Conservation (phyloP, 2,329 filamentous ascomycete species). For the Didymella segeticola region DNA sequence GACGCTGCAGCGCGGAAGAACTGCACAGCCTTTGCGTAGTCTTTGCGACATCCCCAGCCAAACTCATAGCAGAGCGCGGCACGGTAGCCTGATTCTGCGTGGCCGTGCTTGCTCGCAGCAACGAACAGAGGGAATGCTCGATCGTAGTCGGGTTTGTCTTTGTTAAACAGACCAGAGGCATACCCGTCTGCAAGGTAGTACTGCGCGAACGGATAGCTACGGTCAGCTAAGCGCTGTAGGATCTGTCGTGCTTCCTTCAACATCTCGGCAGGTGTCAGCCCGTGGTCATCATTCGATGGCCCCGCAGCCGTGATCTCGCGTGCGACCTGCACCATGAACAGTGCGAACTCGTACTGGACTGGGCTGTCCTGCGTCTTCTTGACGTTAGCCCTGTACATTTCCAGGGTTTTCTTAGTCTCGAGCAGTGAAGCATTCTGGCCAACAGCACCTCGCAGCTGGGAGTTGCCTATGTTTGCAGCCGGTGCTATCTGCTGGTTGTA, state of each 20-base stretch:
- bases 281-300: constrained; percentile 47
- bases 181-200: constrained; percentile 97
- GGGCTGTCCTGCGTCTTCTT: constrained; percentile 94
- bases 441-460: constrained; percentile 76
- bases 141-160: constrained; percentile 90
- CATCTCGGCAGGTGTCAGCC: constrained; percentile 65
- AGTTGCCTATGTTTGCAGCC: constrained; percentile 74
- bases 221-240: constrained; percentile 82
- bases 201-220: constrained; percentile 93
- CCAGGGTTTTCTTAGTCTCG: constrained; percentile 89
- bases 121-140: constrained; percentile 92
- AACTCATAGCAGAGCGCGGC: constrained; percentile 97
- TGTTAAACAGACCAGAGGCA: constrained; percentile 92
- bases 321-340: constrained; percentile 90
- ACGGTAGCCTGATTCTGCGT: constrained; percentile 94
- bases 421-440: constrained; percentile 91
- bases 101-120: constrained; percentile 93
- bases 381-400: constrained; percentile 96
- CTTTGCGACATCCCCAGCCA: constrained; percentile 92
- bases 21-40: constrained; percentile 89
- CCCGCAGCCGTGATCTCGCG: constrained; percentile 66
- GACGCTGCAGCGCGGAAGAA: constrained; percentile 90
- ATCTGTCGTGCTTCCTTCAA: constrained; percentile 89
- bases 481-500: constrained; percentile 81
- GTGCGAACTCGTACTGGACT: constrained; percentile 94